Base-by-base conservation (phyloP, 192 early-diverging fungal genomes). In the Nowakowskiella sp. region DNA sequence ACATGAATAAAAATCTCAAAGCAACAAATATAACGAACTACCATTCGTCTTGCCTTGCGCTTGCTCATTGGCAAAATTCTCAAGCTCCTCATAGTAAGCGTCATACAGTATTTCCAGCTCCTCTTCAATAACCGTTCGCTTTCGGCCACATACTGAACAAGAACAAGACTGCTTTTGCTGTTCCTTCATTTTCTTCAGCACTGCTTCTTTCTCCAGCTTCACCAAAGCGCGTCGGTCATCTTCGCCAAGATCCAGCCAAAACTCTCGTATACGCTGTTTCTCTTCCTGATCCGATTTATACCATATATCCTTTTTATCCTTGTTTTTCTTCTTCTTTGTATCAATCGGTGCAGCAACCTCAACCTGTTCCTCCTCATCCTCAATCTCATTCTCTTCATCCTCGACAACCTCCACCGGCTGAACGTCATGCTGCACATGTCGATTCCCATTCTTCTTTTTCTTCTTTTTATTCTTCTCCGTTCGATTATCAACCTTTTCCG, bases 171-270 rank as follows among this genome's bases (percentile, higher is more conserved):
- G 85, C 57, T 82, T 82, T 61, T 89, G 86, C 60, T 91, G 87
- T 53, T 91, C 88, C 70, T 89, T 89, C 83, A 91, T 88, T 68
- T 89, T 91, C 61, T 78, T 82, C 42, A 91, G 61, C 10, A 91
- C 89, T 10, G 85, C 82, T 56, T 91, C 89, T 58, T 88, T 88
- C 61, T 91, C 89, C 5, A 87, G 78, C 52, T 86, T 84, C 10
- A 91, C 85, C n/a, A 91, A 70, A 26, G 71, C 73, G 42, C 83
- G 68, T 25, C 89, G 69, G 50, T 91, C 87, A 26, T 86, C 82
- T 62, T 91, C 89, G 24, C 82, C 76, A 6, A 91, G 68, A 31
- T 82, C 78, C 45, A 88, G 68, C 89, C 89, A 91, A 64, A 89
- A 91, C 51, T 89, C 85, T 32, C 87, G 71, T 55, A 91, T 88